Evolutionary conservation across 495 filamentous ascomycete species (phyloP).

Genomic region (Penicillium cosmopolitanum): DNA sequence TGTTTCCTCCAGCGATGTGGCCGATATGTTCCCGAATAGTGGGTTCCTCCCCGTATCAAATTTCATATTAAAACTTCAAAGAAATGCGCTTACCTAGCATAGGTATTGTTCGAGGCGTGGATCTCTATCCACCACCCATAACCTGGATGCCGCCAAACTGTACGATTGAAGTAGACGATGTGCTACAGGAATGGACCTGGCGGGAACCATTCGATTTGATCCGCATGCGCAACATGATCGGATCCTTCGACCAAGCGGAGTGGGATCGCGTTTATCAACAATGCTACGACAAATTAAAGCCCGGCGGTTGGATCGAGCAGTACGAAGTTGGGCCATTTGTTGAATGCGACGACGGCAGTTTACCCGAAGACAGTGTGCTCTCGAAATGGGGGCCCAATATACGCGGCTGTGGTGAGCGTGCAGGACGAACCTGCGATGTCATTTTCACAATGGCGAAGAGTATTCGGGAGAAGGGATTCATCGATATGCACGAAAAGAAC

Average conservation of each 20-base stretch:
- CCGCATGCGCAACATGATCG: conserved; percentile 32
- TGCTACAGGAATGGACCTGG: conserved; percentile 34
- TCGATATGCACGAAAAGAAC: conserved; percentile 24
- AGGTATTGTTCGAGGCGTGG: conserved; percentile 28
- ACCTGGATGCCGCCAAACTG: conserved; percentile 39
- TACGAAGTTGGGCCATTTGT: conserved; percentile 49
- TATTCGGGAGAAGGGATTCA: conserved; percentile 37
- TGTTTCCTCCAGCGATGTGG: conserved; percentile 23
- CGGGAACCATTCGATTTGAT: conserved; percentile 35
- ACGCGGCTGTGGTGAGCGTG: conserved; percentile 19
- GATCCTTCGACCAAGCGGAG: conserved; percentile 25
- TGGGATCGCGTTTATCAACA: conserved; percentile 34
- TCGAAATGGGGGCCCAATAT: conserved; percentile 23
- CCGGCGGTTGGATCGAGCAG: conserved; percentile 59
- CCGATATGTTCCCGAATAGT: conserved; percentile 28
- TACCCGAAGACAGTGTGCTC: conserved; percentile 34
- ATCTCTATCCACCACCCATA: conserved; percentile 27
- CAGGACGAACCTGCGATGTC: conserved; percentile 20
- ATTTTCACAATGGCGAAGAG: conserved; percentile 22
- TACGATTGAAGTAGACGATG: conserved; percentile 34
- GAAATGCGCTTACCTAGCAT: conserved; percentile 1
- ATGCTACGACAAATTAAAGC: conserved; percentile 35
- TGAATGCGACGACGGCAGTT: conserved; percentile 47
- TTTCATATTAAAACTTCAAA: neutral
- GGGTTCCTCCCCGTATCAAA: neutral